Percentiles rank a stretch among this genome's conserved stretches.
Conservation (phyloP, 176 grass and related monocot genomes). For the Eragrostis nindensis region DNA sequence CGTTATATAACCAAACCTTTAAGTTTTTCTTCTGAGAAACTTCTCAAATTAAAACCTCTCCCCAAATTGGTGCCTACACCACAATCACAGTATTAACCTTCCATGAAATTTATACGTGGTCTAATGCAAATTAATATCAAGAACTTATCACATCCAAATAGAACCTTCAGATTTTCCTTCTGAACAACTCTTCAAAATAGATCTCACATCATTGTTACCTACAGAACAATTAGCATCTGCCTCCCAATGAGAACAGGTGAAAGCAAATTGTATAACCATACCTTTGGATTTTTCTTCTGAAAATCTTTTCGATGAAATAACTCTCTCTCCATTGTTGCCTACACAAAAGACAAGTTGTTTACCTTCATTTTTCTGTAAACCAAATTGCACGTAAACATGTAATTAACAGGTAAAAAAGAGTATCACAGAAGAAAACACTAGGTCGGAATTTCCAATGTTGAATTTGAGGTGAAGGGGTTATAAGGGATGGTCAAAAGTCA, state of each 20-base stretch:
- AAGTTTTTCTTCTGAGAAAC: slow-evolving; percentile 23
- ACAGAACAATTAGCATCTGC: slow-evolving; percentile 1
- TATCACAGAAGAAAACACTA: background rate
- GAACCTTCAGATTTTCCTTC: slow-evolving; percentile 41
- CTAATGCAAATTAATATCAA: too few relatives aligned
- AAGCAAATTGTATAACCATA: slow-evolving; percentile 20
- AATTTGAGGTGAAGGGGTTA: background rate
- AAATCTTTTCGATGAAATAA: slow-evolving; percentile 20
- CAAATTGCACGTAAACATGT: background rate
- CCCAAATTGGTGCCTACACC: background rate
- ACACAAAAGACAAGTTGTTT: background rate
- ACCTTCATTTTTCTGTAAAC: background rate
- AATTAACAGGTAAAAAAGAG: slow-evolving; percentile 1
- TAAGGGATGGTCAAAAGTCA: background rate
- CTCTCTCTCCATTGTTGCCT: slow-evolving; percentile 8
- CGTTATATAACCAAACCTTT: slow-evolving; percentile 25
- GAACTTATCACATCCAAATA: too few relatives aligned
- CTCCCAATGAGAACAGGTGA: background rate
- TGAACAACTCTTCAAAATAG: slow-evolving; percentile 12
- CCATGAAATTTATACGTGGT: too few relatives aligned
- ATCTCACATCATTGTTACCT: background rate
- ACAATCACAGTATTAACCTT: too few relatives aligned
- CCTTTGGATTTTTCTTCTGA: slow-evolving; percentile 35
- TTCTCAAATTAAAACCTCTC: slow-evolving; percentile 11
- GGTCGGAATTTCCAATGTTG: background rate